phyloP scores from a whole-genome alignment of 495 filamentous ascomycete genomes.

The Talaromyces stipitatus region DNA sequence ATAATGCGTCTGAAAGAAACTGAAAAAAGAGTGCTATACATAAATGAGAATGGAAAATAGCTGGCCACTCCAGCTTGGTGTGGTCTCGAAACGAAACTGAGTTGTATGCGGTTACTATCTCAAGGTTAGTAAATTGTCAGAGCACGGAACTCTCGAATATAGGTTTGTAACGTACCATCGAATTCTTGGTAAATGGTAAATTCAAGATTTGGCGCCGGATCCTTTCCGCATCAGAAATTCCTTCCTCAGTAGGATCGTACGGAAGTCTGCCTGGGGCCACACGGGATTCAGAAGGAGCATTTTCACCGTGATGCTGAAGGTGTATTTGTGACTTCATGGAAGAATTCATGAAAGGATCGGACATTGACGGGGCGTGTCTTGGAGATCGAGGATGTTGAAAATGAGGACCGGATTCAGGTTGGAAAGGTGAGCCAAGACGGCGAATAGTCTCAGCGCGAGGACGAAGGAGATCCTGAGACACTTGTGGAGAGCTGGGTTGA shows the following conservation, averaged over 20 bases:
- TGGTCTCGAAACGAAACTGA: neutral
- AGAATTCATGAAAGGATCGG: conserved; percentile 32
- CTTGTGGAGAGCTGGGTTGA: conserved; percentile 20
- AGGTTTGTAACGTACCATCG: conserved; percentile 9
- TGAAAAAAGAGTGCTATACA: conserved; percentile 6
- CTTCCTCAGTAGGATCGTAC: conserved; percentile 31
- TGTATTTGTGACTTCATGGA: conserved; percentile 12
- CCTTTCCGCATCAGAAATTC: conserved; percentile 39
- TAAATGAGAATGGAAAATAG: neutral
- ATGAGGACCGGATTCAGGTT: conserved; percentile 25
- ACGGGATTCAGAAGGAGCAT: conserved; percentile 1
- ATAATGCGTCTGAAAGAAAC: conserved; percentile 1
- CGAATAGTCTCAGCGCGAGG: conserved; percentile 31
- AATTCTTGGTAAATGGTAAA: conserved; percentile 28
- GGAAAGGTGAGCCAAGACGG: conserved; percentile 48
- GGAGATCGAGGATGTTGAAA: conserved; percentile 14
- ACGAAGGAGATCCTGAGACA: conserved; percentile 20
- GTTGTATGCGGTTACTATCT: neutral
- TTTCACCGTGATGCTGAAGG: conserved; percentile 2
- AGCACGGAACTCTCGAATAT: neutral
- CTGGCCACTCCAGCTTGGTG: neutral
- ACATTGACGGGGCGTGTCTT: conserved; percentile 33
- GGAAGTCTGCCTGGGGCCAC: conserved; percentile 14
- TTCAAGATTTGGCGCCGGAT: conserved; percentile 40
- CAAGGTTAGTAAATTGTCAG: neutral